A percentile compares a stretch with the other conserved stretches of the same genome.
phyloP scores from a whole-genome alignment of 2,329 filamentous ascomycete species.

The Meredithiella fracta region DNA sequence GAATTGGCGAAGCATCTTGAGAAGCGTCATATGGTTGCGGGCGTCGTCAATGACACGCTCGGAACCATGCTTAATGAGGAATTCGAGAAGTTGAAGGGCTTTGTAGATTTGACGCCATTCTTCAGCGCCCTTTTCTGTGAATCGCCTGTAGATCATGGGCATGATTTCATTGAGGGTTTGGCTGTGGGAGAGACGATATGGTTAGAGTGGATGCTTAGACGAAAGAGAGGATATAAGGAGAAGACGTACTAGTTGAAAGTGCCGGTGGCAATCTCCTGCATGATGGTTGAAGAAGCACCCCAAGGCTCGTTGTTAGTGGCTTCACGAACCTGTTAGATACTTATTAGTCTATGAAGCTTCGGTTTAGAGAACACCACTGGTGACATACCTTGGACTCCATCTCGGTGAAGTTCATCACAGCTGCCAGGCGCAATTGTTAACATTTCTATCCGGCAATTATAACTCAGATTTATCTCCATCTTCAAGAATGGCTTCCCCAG shows the following conservation, averaged over 20 bases:
- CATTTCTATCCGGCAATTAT: neutral
- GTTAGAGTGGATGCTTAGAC: neutral
- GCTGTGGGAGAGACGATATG: slow-evolving; percentile 29
- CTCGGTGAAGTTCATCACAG: slow-evolving; percentile 96
- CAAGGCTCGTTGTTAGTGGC: slow-evolving; percentile 98
- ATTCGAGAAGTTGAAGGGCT: slow-evolving; percentile 87
- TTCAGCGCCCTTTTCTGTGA: slow-evolving; percentile 94
- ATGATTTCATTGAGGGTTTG: slow-evolving; percentile 98
- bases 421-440: slow-evolving; percentile 27
- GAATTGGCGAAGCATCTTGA: slow-evolving; percentile 98
- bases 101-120: slow-evolving; percentile 99
- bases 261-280: slow-evolving; percentile 97
- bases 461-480: slow-evolving; percentile 10
- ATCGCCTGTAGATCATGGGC: slow-evolving; percentile 99
- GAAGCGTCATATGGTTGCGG: slow-evolving; percentile 78
- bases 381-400: slow-evolving; percentile 55
- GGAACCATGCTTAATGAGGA: slow-evolving; percentile 94
- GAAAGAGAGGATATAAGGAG: neutral
- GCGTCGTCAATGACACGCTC: slow-evolving; percentile 96
- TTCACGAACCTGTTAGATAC: slow-evolving; percentile 58
- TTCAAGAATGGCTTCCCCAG: too few species aligned
- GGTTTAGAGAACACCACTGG: neutral
- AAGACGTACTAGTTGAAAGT: slow-evolving; percentile 85
- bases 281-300: slow-evolving; percentile 67
- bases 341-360: slow-evolving; percentile 1